Evolutionary conservation across 768 basidiomycete genomes (phyloP), one percentile per base, ranked within the genome.

Genomic region (Rhizopogon vulgaris): DNA sequence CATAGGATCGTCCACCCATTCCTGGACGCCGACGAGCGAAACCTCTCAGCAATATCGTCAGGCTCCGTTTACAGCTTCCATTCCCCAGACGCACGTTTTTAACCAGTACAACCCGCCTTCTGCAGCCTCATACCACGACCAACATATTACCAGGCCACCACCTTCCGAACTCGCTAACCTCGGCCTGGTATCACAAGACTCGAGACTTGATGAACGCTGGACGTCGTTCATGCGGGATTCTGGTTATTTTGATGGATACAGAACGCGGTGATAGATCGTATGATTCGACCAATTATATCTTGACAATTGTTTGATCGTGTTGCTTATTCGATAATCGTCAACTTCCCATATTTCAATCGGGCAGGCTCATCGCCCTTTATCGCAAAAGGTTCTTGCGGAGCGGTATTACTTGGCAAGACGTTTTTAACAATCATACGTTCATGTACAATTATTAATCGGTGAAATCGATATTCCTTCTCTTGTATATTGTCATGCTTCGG

Each of bases 221-320:
- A 75, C 75, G 50, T 76, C 75, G 27, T 83, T 84, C 58, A 79
- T 84, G 79, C 76, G 77, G 22, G 77, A 82, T 50, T 78, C 76
- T 7, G 78, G 80, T 2, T 69, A 73, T 54, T 62, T 77, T 30
- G 73, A 71, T 53, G 65, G 63, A 6, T 67, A 61, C 46, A 58
- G 67, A 24, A 18, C 40, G 46, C 61, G 63, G 38, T 68, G 38
- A 58, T 15, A 11, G 4, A 6, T 7, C 30, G 5, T 46, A 7
- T 18, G n/a, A 3, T 24, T 12, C n/a, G 51, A 5, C 17, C 3
- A 38, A 17, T 32, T 49, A n/a, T 37, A 49, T 18, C 14, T 47
- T 11, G 18, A n/a, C n/a, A n/a, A n/a, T 39, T 51, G 7, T 38
- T 41, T 25, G 18, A 41, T 47, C 17, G 22, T 4, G 3, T 49